phyloP scores from a whole-genome alignment of 2,329 filamentous ascomycete genomes.

The Epichloe sp. region DNA sequence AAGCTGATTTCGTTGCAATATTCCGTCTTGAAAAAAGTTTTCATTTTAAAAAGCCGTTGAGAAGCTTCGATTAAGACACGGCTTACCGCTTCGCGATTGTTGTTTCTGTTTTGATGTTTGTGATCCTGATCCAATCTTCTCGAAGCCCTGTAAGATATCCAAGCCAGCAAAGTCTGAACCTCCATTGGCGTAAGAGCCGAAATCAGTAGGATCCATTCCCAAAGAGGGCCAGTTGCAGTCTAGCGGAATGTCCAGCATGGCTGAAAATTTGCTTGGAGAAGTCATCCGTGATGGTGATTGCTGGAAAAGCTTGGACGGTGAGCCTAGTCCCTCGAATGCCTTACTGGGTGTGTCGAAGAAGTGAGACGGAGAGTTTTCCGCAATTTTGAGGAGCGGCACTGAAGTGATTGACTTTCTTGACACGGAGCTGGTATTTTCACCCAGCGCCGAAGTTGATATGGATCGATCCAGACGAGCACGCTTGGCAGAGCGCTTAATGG shows the following conservation, averaged over 20 bases:
- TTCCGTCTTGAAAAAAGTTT: neutral
- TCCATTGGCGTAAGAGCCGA: slow-evolving; percentile 31
- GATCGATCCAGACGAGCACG: slow-evolving; percentile 52
- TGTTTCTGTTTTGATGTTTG: slow-evolving; percentile 17
- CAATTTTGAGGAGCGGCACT: slow-evolving; percentile 36
- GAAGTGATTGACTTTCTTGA: slow-evolving; percentile 38
- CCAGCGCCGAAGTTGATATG: slow-evolving; percentile 46
- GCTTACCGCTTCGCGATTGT: slow-evolving; percentile 16
- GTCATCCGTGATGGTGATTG: slow-evolving; percentile 20
- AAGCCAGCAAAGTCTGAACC: slow-evolving; percentile 45
- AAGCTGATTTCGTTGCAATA: slow-evolving; percentile 5
- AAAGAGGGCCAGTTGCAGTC: slow-evolving; percentile 27
- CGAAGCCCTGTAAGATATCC: slow-evolving; percentile 63
- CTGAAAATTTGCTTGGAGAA: slow-evolving; percentile 39
- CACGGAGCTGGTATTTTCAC: slow-evolving; percentile 42
- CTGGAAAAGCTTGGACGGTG: slow-evolving; percentile 39
- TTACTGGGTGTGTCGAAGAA: slow-evolving; percentile 45
- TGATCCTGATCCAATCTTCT: slow-evolving; percentile 50
- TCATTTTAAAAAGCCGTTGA: slow-evolving; percentile 18
- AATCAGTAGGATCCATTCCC: slow-evolving; percentile 25
- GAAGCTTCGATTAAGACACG: slow-evolving; percentile 18
- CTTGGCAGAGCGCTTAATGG: slow-evolving; percentile 48
- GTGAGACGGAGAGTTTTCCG: slow-evolving; percentile 25
- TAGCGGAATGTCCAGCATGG: slow-evolving; percentile 20
- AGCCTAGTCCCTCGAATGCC: slow-evolving; percentile 39